These are phyloP conservation scores for Neofusicoccum sp. DNA, from an alignment of 2,329 filamentous ascomycete genomes.

Conservation along the genomic window DNA sequence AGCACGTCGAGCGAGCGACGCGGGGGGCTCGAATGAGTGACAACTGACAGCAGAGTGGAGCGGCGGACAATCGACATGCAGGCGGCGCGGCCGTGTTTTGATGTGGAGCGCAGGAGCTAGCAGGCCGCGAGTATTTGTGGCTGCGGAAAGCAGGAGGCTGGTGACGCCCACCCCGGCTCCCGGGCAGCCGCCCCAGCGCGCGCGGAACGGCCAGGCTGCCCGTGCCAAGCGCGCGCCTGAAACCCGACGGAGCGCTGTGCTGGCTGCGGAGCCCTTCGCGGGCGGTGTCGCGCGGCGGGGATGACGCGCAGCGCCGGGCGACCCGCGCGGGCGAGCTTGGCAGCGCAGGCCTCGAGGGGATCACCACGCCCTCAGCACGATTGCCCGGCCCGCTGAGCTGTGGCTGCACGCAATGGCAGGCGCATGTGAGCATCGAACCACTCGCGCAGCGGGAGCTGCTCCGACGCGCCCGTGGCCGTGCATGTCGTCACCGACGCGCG, in stretches of 20 bases:
- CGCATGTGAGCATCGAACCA: slow-evolving; percentile 4
- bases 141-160: slow-evolving; percentile 14
- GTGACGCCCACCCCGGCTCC: slow-evolving; percentile 2
- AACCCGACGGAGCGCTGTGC: neutral
- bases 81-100: slow-evolving; percentile 8
- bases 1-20: neutral
- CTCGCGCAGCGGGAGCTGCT: neutral
- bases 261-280: neutral
- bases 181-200: neutral
- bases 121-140: slow-evolving; percentile 3
- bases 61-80: neutral
- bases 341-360: neutral
- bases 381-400: slow-evolving; percentile 5
- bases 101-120: slow-evolving; percentile 7
- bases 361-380: neutral
- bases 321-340: neutral
- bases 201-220: neutral
- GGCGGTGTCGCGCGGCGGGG: neutral
- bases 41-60: slow-evolving; percentile 10
- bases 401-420: slow-evolving; percentile 1
- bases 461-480: neutral
- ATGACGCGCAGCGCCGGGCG: neutral
- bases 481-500: slow-evolving; percentile 6
- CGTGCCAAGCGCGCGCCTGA: slow-evolving; percentile 4
- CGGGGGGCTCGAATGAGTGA: slow-evolving; percentile 10